Percentiles rank a stretch among this genome's conserved stretches.
These are phyloP conservation scores for Brassica incana DNA, from an alignment of 345 rosid genomes.

Conservation along the genomic window DNA sequence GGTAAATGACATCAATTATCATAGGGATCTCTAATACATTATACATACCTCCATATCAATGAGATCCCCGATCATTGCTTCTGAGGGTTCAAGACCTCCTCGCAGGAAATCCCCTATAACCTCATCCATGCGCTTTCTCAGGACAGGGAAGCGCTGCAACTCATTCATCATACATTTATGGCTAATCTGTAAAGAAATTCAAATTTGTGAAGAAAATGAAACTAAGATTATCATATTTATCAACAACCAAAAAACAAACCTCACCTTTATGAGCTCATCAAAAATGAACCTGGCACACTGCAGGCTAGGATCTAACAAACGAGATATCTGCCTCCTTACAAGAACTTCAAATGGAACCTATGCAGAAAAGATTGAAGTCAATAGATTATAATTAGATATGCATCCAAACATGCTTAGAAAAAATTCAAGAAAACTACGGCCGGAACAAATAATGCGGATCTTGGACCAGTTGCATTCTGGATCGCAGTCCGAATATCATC, in stretches of 20 bases:
- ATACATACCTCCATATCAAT: conserved; percentile 66
- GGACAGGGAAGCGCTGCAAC: conserved; percentile 58
- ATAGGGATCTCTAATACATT: not conserved
- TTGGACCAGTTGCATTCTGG: conserved; percentile 63
- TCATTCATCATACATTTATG: conserved; percentile 50
- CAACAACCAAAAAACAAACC: conserved; percentile 47
- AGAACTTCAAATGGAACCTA: conserved; percentile 79
- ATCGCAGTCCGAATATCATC: conserved; percentile 68
- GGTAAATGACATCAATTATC: not conserved
- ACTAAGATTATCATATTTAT: conserved; percentile 13
- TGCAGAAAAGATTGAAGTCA: conserved; percentile 6
- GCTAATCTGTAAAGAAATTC: conserved; percentile 51
- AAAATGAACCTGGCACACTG: conserved; percentile 64
- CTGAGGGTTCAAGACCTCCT: conserved; percentile 57
- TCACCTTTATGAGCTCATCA: conserved; percentile 69
- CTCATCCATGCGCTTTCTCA: conserved; percentile 59
- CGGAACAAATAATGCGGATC: conserved; percentile 64
- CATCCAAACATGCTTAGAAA: conserved; percentile 11
- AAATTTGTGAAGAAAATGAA: conserved; percentile 13
- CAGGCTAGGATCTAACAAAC: conserved; percentile 63
- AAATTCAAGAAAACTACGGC: conserved; percentile 45
- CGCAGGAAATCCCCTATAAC: conserved; percentile 51
- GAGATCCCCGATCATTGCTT: conserved; percentile 53
- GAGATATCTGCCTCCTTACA: conserved; percentile 63
- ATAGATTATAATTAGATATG: conserved; percentile 1